phyloP scores from a whole-genome alignment of 768 basidiomycete species.

The Amylocystis lapponica region DNA sequence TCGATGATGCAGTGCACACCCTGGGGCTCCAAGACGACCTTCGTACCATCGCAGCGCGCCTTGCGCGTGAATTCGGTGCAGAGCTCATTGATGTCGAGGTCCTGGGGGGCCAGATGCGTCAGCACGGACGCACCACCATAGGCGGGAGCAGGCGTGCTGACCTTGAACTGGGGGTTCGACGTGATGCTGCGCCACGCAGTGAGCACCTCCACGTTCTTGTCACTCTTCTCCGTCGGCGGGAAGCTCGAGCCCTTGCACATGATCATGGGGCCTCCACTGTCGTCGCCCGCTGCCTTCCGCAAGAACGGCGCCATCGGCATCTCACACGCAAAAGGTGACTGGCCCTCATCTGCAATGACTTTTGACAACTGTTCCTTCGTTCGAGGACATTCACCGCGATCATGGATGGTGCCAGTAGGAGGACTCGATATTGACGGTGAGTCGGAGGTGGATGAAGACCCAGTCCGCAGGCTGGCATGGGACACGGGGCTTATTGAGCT shows the following conservation, averaged over 20 bases:
- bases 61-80: constrained; percentile 77
- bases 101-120: constrained; percentile 34
- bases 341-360: constrained; percentile 47
- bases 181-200: constrained; percentile 77
- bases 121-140: neutral
- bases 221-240: constrained; percentile 62
- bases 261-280: constrained; percentile 43
- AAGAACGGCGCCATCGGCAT: constrained; percentile 21
- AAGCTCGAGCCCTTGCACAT: constrained; percentile 63
- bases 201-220: constrained; percentile 71
- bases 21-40: constrained; percentile 64
- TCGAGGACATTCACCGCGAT: constrained; percentile 39
- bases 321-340: constrained; percentile 48
- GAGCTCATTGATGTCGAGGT: constrained; percentile 72
- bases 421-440: constrained; percentile 17
- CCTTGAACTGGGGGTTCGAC: constrained; percentile 71
- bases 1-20: constrained; percentile 40
- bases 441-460: constrained; percentile 6
- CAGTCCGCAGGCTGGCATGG: constrained; percentile 33
- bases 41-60: constrained; percentile 79
- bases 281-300: constrained; percentile 33
- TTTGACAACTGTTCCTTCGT: constrained; percentile 48
- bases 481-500: constrained; percentile 47
- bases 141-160: constrained; percentile 20
- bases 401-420: constrained; percentile 2